A percentile compares a stretch with the other conserved stretches of the same genome.
Conservation (phyloP, 768 basidiomycete species). For the Auricularia sp. region DNA sequence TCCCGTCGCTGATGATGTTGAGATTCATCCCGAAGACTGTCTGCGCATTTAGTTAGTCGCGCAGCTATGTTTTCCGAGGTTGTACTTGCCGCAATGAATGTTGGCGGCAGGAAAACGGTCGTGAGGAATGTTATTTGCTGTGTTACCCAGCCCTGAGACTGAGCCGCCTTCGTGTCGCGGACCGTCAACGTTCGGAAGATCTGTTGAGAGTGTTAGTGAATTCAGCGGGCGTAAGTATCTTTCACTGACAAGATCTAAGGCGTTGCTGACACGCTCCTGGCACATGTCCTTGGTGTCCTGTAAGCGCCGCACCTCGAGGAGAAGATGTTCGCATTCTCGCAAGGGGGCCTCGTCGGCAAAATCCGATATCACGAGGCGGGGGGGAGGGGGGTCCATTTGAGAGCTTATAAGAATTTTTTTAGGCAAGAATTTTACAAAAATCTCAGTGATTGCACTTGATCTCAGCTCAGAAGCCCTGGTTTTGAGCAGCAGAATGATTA, state of each 20-base stretch:
- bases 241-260: conserved; percentile 6
- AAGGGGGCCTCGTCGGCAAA: no score
- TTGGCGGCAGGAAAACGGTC: neutral
- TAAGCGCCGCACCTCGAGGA: conserved; percentile 3
- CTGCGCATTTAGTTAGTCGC: neutral
- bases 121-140: conserved; percentile 1
- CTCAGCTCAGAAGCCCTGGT: no score
- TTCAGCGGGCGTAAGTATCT: neutral
- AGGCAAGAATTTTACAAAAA: no score
- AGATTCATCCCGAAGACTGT: conserved; percentile 1
- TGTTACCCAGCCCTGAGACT: neutral
- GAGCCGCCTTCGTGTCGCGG: neutral
- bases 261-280: conserved; percentile 6
- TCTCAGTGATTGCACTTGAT: no score
- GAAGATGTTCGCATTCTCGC: conserved; percentile 7
- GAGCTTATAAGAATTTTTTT: no score
- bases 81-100: neutral
- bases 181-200: conserved; percentile 1
- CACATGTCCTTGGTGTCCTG: conserved; percentile 5
- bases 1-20: neutral
- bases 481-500: no score
- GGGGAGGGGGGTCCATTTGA: no score
- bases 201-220: neutral
- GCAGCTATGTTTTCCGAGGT: neutral
- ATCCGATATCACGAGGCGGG: no score